Evolutionary conservation across 495 filamentous ascomycete genomes (phyloP).

Genomic region (Penicillium tannophilum): DNA sequence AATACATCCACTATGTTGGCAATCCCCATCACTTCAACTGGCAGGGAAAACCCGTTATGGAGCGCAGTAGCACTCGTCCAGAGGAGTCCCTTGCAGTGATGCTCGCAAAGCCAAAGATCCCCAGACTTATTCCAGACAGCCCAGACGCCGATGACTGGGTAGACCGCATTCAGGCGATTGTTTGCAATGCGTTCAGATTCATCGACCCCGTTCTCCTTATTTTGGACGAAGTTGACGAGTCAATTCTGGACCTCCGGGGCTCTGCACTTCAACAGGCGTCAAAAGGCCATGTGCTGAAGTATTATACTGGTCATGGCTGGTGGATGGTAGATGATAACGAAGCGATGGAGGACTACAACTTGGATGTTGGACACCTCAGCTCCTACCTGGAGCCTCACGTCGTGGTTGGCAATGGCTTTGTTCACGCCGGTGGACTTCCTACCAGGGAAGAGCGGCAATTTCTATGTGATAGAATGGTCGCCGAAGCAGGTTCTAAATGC

Average conservation of each 20-base stretch:
- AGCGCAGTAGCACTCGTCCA: constrained; percentile 29
- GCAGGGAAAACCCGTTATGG: constrained; percentile 18
- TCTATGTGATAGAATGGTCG: neutral
- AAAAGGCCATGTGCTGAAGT: constrained; percentile 23
- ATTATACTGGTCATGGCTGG: constrained; percentile 30
- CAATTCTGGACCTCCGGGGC: constrained; percentile 4
- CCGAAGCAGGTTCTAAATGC: too few relatives aligned
- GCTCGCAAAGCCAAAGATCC: constrained; percentile 21
- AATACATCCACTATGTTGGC: neutral
- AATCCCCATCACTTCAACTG: constrained; percentile 43
- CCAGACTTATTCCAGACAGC: neutral
- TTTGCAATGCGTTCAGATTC: constrained; percentile 19
- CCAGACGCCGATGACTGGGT: neutral
- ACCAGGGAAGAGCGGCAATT: neutral
- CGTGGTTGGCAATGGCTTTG: neutral
- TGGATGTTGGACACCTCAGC: neutral
- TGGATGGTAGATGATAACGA: constrained; percentile 21
- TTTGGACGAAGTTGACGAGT: constrained; percentile 11
- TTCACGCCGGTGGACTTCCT: neutral
- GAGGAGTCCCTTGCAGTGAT: constrained; percentile 36
- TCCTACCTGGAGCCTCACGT: neutral
- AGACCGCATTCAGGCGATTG: constrained; percentile 13
- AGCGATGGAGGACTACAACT: too few relatives aligned
- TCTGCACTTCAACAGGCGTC: constrained; percentile 20
- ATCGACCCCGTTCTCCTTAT: constrained; percentile 33